These are phyloP conservation scores for Heterobasidion irregulare DNA, from an alignment of 1,284 basidiomycete genomes.

Conservation along the genomic window DNA sequence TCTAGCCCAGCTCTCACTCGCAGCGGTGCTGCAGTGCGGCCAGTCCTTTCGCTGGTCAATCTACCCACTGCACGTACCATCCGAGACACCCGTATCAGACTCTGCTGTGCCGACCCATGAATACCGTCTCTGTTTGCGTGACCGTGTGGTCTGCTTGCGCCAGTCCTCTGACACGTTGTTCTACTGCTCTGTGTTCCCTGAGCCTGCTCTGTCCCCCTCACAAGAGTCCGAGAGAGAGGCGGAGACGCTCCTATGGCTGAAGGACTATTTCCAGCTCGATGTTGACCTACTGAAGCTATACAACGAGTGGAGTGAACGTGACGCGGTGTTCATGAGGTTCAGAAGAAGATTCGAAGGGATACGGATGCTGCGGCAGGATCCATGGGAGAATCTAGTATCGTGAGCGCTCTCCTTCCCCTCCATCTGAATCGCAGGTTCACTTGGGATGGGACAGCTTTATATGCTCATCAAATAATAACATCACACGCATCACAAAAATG, in stretches of 20 bases:
- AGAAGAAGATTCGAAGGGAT: slow-evolving; percentile 59
- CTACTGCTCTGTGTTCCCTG: slow-evolving; percentile 65
- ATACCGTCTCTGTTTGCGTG: slow-evolving; percentile 67
- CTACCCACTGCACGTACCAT: slow-evolving; percentile 27
- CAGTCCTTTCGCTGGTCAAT: slow-evolving; percentile 76
- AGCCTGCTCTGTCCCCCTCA: slow-evolving; percentile 20
- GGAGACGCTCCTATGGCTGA: slow-evolving; percentile 72
- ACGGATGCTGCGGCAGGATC: slow-evolving; percentile 84
- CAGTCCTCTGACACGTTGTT: slow-evolving; percentile 63
- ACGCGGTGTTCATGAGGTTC: slow-evolving; percentile 68
- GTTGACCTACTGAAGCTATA: slow-evolving; percentile 74
- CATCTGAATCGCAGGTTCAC: slow-evolving; percentile 1
- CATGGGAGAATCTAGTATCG: slow-evolving; percentile 93
- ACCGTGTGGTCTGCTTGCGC: slow-evolving; percentile 78
- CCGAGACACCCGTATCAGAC: slow-evolving; percentile 6
- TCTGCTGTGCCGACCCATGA: slow-evolving; percentile 35
- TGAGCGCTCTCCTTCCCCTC: slow-evolving; percentile 33
- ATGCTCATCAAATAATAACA: slow-evolving; percentile 98
- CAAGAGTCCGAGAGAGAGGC: slow-evolving; percentile 33
- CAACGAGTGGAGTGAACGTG: slow-evolving; percentile 66
- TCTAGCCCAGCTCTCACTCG: slow-evolving; percentile 57
- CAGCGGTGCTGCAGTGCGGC: slow-evolving; percentile 69
- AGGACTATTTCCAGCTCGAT: slow-evolving; percentile 87
- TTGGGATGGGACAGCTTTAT: slow-evolving; percentile 65
- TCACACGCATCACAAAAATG: slow-evolving; percentile 86